Base-by-base conservation (phyloP, 345 rosid species). In the Sisymbrium altissimum region DNA sequence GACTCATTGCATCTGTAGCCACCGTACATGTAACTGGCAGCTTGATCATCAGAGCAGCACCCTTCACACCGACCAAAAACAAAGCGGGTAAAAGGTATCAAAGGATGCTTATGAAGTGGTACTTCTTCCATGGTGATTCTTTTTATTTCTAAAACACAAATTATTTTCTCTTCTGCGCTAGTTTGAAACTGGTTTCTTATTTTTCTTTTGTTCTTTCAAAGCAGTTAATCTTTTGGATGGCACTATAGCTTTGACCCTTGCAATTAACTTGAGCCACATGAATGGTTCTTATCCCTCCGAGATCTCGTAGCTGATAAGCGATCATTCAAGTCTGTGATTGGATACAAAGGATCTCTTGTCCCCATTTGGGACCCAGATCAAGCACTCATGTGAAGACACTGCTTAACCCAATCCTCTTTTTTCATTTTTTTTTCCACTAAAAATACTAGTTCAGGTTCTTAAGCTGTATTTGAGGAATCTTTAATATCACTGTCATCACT, bases 21-120 rank as follows among this genome's bases (percentile, higher is more conserved):
- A 19, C 66, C 66, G 9, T 54, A 54, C 2, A 25, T 52, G 3
- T 30, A 18, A 32, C 8, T 6, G 4, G 5, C 36, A 32, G 36
- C 36, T 5, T 32, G 36, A 32, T 32, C 36, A 5, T 32, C 36
- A 6, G 36, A 15, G 14, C 1, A 0, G 43, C 63, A 57, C 9
- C 3, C 27, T 4, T 9, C 2, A 35, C 64, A 58, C 14, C 2
- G 4, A 58, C 64, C 5, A 18, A 0, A 36, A 10, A 3, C 43
- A 19, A 58, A 58, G 7, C 64, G 64, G 35, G 63, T 57, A 35
- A 57, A 57, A 35, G 63, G 43, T 9, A 57, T 9, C 63, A 57
- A 17, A 33, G 63, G 64, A 61, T 61, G 66, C 49, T 61, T 3
- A 18, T 38, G 66, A 60, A 60, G 10, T 13, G 13, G 32, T 38